These are phyloP conservation scores for Geotrichum macrosporum DNA, from an alignment of 1,139 yeast genomes.

Conservation along the genomic window DNA sequence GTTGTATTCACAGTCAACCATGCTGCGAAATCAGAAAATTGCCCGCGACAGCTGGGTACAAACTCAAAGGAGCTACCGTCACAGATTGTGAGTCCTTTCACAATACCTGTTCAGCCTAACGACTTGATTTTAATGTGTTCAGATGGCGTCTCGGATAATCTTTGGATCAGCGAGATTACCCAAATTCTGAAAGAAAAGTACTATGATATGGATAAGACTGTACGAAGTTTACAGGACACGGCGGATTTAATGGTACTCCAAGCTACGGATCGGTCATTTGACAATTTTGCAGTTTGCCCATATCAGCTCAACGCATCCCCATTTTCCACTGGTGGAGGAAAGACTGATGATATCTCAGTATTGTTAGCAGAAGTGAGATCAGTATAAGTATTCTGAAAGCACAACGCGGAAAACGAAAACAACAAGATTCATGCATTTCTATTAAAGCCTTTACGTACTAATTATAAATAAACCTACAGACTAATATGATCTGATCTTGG, in stretches of 20 bases:
- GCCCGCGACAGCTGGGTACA: conserved; percentile 21
- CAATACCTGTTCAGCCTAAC: conserved; percentile 41
- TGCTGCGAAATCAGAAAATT: conserved; percentile 16
- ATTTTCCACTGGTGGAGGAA: conserved; percentile 24
- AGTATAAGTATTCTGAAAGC: too few species aligned
- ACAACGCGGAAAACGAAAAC: too few species aligned
- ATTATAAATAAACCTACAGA: too few species aligned
- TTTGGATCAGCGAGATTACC: conserved; percentile 56
- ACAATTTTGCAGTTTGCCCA: conserved; percentile 27
- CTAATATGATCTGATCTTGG: too few species aligned
- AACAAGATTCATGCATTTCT: too few species aligned
- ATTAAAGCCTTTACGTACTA: too few species aligned
- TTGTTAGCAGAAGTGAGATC: conserved; percentile 20
- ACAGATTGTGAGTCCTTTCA: conserved; percentile 8
- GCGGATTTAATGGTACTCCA: conserved; percentile 21
- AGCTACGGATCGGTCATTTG: conserved; percentile 26
- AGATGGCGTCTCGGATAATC: conserved; percentile 90
- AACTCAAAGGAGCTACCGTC: conserved; percentile 17
- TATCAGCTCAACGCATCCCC: conserved; percentile 21
- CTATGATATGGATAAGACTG: conserved; percentile 25
- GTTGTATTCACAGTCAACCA: conserved; percentile 44
- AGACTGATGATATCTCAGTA: conserved; percentile 26
- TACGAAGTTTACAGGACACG: conserved; percentile 21
- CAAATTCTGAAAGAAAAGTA: conserved; percentile 52
- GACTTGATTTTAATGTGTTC: conserved; percentile 84